phyloP scores from a whole-genome alignment of 2,329 filamentous ascomycete species.

The Aureobasidium pullulans region DNA sequence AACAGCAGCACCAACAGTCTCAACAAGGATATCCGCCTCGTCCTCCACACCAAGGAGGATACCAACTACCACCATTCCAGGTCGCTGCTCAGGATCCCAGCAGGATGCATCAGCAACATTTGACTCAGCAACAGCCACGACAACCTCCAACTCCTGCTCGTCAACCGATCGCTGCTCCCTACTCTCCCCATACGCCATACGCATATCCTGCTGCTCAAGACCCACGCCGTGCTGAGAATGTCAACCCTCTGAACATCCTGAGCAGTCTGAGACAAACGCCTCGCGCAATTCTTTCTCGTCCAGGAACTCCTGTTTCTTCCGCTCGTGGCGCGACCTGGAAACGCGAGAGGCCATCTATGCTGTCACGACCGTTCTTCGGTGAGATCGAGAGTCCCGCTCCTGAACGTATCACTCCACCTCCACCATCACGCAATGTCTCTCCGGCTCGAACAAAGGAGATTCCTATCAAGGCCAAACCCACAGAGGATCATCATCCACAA shows the following conservation, averaged over 20 bases:
- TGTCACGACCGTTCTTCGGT: slow-evolving; percentile 18
- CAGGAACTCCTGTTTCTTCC: background rate
- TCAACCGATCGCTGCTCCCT: slow-evolving; percentile 5
- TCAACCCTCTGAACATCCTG: slow-evolving; percentile 1
- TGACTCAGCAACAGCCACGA: slow-evolving; percentile 15
- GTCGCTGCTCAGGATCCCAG: slow-evolving; percentile 38
- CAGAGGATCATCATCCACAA: background rate
- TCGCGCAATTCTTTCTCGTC: background rate
- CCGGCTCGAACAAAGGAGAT: background rate
- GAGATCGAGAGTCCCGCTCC: slow-evolving; percentile 21
- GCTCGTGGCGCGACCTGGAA: slow-evolving; percentile 23
- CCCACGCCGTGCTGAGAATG: slow-evolving; percentile 13
- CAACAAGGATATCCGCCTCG: slow-evolving; percentile 17
- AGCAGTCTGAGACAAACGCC: slow-evolving; percentile 2
- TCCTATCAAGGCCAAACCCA: background rate
- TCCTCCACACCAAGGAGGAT: slow-evolving; percentile 34
- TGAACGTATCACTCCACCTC: slow-evolving; percentile 28
- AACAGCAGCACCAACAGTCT: slow-evolving; percentile 10
- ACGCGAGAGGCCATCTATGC: slow-evolving; percentile 19
- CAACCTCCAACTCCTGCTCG: slow-evolving; percentile 9
- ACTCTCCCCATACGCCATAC: slow-evolving; percentile 16
- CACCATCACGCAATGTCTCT: background rate
- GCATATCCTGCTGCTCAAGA: slow-evolving; percentile 22
- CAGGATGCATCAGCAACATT: slow-evolving; percentile 25
- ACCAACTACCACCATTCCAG: slow-evolving; percentile 42